Percentiles rank a stretch among this genome's conserved stretches.
phyloP scores from a whole-genome alignment of 164 flowering plant genomes.

The Paratinospora sagittata region DNA sequence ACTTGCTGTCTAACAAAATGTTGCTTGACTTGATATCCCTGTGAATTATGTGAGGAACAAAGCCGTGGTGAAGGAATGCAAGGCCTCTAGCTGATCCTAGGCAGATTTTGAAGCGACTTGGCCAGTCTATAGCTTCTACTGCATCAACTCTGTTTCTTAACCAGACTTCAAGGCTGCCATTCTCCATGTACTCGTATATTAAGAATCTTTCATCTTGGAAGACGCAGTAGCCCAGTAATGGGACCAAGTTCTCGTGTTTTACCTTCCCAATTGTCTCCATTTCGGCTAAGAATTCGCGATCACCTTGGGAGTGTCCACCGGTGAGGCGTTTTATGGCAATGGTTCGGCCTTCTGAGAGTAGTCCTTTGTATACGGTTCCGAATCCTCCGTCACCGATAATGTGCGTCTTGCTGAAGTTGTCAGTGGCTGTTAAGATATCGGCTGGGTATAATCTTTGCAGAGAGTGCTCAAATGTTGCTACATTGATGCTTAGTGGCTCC shows the following conservation, averaged over 20 bases:
- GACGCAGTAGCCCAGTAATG: conserved; percentile 54
- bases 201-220: conserved; percentile 48
- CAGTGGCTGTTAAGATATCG: conserved; percentile 56
- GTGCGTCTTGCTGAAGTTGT: conserved; percentile 49
- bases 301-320: conserved; percentile 44
- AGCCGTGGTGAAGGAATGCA: conserved; percentile 64
- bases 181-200: conserved; percentile 61
- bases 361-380: conserved; percentile 55
- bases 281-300: conserved; percentile 59
- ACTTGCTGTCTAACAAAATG: conserved; percentile 38
- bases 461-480: conserved; percentile 57
- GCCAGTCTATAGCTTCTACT: conserved; percentile 48
- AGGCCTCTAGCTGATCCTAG: conserved; percentile 58
- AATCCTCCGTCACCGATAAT: conserved; percentile 67
- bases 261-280: conserved; percentile 71
- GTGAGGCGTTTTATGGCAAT: conserved; percentile 57
- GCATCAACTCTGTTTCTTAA: conserved; percentile 52
- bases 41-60: conserved; percentile 63
- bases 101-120: conserved; percentile 49
- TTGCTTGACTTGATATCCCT: conserved; percentile 71
- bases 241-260: conserved; percentile 50
- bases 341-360: conserved; percentile 37
- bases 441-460: conserved; percentile 35
- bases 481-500: conserved; percentile 57
- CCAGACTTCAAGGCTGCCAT: conserved; percentile 72